Base-by-base conservation (phyloP, 2,329 filamentous ascomycete genomes). In the Knoxdaviesia capensis region DNA sequence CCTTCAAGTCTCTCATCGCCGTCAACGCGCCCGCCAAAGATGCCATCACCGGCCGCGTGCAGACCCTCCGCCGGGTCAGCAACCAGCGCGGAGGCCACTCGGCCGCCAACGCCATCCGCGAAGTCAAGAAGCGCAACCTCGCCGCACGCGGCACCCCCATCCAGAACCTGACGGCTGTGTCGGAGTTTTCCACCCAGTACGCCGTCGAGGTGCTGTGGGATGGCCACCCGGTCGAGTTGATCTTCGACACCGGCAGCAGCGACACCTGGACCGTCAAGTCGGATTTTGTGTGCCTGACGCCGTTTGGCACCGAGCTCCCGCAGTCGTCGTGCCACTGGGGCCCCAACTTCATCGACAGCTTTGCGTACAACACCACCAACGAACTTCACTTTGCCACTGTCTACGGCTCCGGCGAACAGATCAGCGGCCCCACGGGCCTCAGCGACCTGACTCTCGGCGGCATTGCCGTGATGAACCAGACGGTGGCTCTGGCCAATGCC, bases 181-280 rank as follows among this genome's bases (percentile, higher is more conserved):
- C 57, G 2, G 50, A 53, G 8, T 60, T 56, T 40, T 61, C 60
- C 5, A 63, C 60, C 3, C 60, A 63, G 41, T 64, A 64, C 41
- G 59, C 58, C 43, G 53, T 64, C 37, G 51, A 61, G 39, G 62
- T 60, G 38, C 48, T 43, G 4, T 64, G 61, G 60, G 59, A 63
- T 34, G 53, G 53, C 10, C 51, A 51, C 6, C 54, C 56, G 0
- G 48, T 61, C 31, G 61, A 57, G 54, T 50, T 71, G 31, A 49
- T 68, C 8, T 55, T 71, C 39, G 66, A 70, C 48, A 69, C 66
- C 0, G 66, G 64, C 29, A 68, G 65, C 49, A 61, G 65, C 28
- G 67, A 71, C 46, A 70, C 66, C 1, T 71, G 66, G 66, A 58
- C 61, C 2, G 58, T 59, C 33, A 54, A 55, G 7, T 50, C 49